Evolutionary conservation across 1,284 basidiomycete genomes (phyloP).

Genomic region (Rhodotorula sp.): DNA sequence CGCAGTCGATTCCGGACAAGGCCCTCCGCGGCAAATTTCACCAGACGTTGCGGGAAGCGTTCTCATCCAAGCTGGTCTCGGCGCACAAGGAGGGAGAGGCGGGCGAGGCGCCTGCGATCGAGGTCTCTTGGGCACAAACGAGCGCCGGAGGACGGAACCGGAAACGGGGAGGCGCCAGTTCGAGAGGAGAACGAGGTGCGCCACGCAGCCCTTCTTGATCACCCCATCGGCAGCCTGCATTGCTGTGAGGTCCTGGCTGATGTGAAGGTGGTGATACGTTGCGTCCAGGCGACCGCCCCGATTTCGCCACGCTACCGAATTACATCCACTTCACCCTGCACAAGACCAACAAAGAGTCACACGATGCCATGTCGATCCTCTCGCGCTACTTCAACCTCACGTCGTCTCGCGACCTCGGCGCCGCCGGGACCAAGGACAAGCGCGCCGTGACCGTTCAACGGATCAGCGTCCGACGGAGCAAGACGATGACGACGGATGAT

Average conservation of each 20-base stretch:
- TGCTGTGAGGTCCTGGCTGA: neutral
- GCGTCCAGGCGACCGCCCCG: constrained; percentile 1
- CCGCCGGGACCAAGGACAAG: constrained; percentile 98
- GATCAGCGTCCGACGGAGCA: constrained; percentile 75
- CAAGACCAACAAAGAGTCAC: constrained; percentile 96
- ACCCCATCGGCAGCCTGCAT: neutral
- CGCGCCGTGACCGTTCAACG: constrained; percentile 93
- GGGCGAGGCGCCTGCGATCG: constrained; percentile 29
- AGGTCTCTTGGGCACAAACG: constrained; percentile 30
- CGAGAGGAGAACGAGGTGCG: constrained; percentile 5
- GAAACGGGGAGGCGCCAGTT: neutral
- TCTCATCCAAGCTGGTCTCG: constrained; percentile 77
- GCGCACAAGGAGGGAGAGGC: constrained; percentile 59
- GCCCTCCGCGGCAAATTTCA: constrained; percentile 77
- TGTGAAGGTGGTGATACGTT: too few species aligned
- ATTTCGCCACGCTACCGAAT: constrained; percentile 52
- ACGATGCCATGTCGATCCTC: constrained; percentile 82
- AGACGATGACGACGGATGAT: constrained; percentile 69
- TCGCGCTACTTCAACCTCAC: constrained; percentile 71
- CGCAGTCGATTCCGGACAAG: constrained; percentile 77
- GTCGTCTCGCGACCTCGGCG: constrained; percentile 69
- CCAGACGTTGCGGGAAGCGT: constrained; percentile 72
- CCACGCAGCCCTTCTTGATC: neutral
- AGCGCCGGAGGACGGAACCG: neutral
- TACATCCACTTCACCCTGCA: constrained; percentile 97